phyloP scores from a whole-genome alignment of 495 filamentous ascomycete species.

The Paragyromitra xinjiangensis region DNA sequence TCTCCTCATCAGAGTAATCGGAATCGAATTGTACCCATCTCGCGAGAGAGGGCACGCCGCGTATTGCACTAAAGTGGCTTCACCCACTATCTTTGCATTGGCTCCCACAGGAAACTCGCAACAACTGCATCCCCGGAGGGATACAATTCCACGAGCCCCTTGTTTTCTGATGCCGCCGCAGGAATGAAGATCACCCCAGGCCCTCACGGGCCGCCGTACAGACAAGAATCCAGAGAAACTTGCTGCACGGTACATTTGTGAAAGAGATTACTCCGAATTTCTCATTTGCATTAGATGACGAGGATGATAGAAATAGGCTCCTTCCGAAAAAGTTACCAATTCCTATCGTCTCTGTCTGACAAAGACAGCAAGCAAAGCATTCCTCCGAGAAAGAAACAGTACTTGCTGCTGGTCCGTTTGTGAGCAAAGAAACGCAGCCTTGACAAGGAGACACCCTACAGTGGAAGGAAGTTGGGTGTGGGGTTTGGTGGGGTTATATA shows the following conservation, averaged over 20 bases:
- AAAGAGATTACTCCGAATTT: slow-evolving; percentile 99
- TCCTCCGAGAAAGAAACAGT: slow-evolving; percentile 53
- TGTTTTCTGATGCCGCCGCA: slow-evolving; percentile 99
- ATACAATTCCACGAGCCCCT: slow-evolving; percentile 57
- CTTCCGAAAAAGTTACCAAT: slow-evolving; percentile 10
- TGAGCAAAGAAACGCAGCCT: slow-evolving; percentile 99
- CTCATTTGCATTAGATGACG: slow-evolving; percentile 82
- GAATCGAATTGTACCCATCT: slow-evolving; percentile 93
- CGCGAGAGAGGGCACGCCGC: slow-evolving; percentile 76
- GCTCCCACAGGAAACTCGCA: slow-evolving; percentile 66
- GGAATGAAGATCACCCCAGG: slow-evolving; percentile 86
- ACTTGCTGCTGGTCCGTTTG: slow-evolving; percentile 72
- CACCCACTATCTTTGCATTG: slow-evolving; percentile 92
- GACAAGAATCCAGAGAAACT: slow-evolving; percentile 59
- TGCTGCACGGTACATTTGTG: slow-evolving; percentile 57
- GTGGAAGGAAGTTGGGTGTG: slow-evolving; percentile 59
- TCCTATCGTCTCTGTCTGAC: slow-evolving; percentile 41
- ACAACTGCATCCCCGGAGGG: slow-evolving; percentile 62
- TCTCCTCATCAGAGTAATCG: slow-evolving; percentile 92
- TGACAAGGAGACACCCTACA: slow-evolving; percentile 87
- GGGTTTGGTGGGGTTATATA: slow-evolving; percentile 40
- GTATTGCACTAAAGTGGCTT: slow-evolving; percentile 98
- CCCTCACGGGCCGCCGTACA: slow-evolving; percentile 82
- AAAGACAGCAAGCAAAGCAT: slow-evolving; percentile 54
- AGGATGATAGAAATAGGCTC: slow-evolving; percentile 1